Base-by-base conservation (phyloP, 2,329 filamentous ascomycete genomes). In the Xenoacremonium recifei region DNA sequence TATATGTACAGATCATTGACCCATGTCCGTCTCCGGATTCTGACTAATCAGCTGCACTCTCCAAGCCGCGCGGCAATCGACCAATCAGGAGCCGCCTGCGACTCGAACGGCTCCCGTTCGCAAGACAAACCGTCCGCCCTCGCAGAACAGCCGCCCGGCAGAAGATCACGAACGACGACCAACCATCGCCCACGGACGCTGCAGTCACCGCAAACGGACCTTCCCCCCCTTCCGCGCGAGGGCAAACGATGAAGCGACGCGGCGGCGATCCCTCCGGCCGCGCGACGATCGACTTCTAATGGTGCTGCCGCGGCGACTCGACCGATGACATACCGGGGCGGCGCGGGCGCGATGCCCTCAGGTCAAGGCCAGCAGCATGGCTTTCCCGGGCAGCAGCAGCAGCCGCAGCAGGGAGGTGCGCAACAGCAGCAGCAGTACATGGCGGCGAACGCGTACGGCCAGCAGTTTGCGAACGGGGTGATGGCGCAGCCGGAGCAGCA, bases 251-350 rank as follows among this genome's bases (percentile, higher is more conserved):
- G 55, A 58, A 50, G 50, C 55, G 46, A 40, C 54, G 51, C 49
- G 55, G 51, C 55, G 52, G 47, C 50, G 50, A 49, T n/a, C 54
- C n/a, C 51, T 56, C n/a, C 51, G 52, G 54, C 55, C 52, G 51
- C 54, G 48, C 54, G 55, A 58, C 40, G 29, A 45, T 36, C 45
- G 36, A 48, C 35, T 37, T 48, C 45, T 53, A 44, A 49, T 50
- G 43, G 50, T 54, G 48, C 57, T 42, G 48, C 54, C 40, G 38
- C 47, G 44, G 39, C n/a, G n/a, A n/a, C n/a, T n/a, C n/a, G 49
- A 43, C 63, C 53, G 50, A 67, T 71, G 63, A 67, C 59, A 54
- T 66, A 62, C 57, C 54, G 57, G 49, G 59, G 59, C 58, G 42
- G 58, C 57, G 48, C 55, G 54, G 47, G 55, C 56, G 41, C 65